A percentile compares a stretch with the other conserved stretches of the same genome.
Evolutionary conservation across 257 asterid species (phyloP).

Genomic region (Orobanche coerulescens): DNA sequence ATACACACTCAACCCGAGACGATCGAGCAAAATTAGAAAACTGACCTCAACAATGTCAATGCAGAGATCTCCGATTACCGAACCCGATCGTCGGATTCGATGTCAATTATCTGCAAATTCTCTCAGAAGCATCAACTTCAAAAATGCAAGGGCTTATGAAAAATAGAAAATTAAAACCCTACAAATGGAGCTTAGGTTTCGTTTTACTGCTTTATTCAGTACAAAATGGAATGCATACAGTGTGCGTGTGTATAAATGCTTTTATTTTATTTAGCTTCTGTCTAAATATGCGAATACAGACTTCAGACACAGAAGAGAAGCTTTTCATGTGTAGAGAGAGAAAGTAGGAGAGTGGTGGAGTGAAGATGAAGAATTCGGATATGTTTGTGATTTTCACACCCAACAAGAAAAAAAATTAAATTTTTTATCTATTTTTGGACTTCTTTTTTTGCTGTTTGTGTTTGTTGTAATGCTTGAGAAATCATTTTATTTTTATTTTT

Average conservation of each 20-base stretch:
- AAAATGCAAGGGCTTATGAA: slow-evolving; percentile 19
- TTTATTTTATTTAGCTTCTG: slow-evolving; percentile 13
- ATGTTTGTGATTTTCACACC: slow-evolving; percentile 21
- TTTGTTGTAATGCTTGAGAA: slow-evolving; percentile 1
- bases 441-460: neutral
- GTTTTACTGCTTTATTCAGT: slow-evolving; percentile 19
- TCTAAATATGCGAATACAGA: neutral
- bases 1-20: neutral
- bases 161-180: slow-evolving; percentile 14
- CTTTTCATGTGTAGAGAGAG: slow-evolving; percentile 17
- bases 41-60: slow-evolving; percentile 42
- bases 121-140: slow-evolving; percentile 2
- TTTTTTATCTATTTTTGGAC: neutral
- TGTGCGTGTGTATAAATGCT: neutral
- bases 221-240: slow-evolving; percentile 17
- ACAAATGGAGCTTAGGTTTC: slow-evolving; percentile 24
- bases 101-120: neutral
- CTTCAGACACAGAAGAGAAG: slow-evolving; percentile 9
- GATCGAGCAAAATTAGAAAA: slow-evolving; percentile 22
- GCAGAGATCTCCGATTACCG: slow-evolving; percentile 46
- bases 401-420: neutral
- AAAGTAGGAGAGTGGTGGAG: slow-evolving; percentile 25
- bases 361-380: slow-evolving; percentile 22
- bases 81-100: slow-evolving; percentile 54
- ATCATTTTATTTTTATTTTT: too few species aligned